Evolutionary conservation across 164 flowering plant species (phyloP).

Genomic region (Santalum album): DNA sequence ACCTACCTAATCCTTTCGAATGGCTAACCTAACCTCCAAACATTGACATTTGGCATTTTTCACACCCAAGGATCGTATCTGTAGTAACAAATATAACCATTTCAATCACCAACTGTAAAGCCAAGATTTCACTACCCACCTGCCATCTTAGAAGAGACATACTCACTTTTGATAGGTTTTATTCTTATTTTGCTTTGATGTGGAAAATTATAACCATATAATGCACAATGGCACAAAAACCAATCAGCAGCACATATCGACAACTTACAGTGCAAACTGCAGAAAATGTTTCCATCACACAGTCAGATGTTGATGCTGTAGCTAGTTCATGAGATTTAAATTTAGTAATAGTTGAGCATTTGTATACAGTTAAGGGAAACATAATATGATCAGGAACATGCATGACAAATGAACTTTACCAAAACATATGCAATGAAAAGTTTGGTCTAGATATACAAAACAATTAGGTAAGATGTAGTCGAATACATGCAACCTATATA

Average conservation of each 20-base stretch:
- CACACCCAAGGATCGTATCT: constrained; percentile 96
- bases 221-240: not conserved
- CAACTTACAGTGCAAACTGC: constrained; percentile 90
- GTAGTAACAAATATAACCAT: constrained; percentile 4
- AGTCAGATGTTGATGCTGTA: constrained; percentile 84
- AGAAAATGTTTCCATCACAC: constrained; percentile 82
- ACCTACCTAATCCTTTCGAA: not conserved
- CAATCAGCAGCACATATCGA: not conserved
- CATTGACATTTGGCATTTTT: constrained; percentile 82
- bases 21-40: constrained; percentile 65
- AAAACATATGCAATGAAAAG: not conserved
- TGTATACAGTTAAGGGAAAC: constrained; percentile 59
- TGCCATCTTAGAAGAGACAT: not conserved
- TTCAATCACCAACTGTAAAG: not conserved
- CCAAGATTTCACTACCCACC: not conserved
- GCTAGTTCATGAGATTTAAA: constrained; percentile 85
- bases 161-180: no score
- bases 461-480: no score
- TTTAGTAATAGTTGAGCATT: constrained; percentile 82
- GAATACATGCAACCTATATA: no score
- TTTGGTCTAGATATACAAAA: no score
- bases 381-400: constrained; percentile 13
- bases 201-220: not conserved
- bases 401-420: not conserved
- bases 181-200: no score